phyloP scores from a whole-genome alignment of 495 filamentous ascomycete species.

The Parachaetomium inaequale region DNA sequence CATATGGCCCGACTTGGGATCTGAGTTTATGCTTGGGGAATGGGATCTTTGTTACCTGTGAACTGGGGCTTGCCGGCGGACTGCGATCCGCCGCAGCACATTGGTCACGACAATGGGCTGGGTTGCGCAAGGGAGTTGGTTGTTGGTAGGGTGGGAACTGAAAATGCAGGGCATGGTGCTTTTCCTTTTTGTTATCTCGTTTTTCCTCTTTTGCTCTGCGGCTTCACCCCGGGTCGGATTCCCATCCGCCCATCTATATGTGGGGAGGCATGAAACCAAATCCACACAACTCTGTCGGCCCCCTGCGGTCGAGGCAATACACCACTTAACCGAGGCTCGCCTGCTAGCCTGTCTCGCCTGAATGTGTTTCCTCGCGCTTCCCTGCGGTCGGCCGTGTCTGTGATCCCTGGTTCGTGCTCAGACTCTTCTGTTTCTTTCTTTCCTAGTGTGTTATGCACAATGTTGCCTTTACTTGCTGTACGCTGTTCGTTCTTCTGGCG shows the following conservation, averaged over 20 bases:
- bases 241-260: neutral
- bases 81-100: slow-evolving; percentile 23
- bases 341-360: neutral
- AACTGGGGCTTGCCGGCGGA: slow-evolving; percentile 19
- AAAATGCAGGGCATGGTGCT: slow-evolving; percentile 40
- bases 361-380: neutral
- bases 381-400: neutral
- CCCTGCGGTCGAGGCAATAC: neutral
- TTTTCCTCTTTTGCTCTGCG: slow-evolving; percentile 19
- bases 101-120: slow-evolving; percentile 24
- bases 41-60: slow-evolving; percentile 12
- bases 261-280: slow-evolving; percentile 9
- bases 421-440: neutral
- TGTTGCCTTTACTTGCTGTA: neutral
- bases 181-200: slow-evolving; percentile 19
- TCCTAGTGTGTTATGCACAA: neutral
- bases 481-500: neutral
- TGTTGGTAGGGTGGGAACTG: slow-evolving; percentile 31
- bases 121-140: slow-evolving; percentile 35
- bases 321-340: slow-evolving; percentile 7
- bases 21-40: slow-evolving; percentile 17
- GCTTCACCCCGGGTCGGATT: slow-evolving; percentile 7
- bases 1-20: slow-evolving; percentile 1
- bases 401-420: neutral
- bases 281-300: neutral